phyloP scores from a whole-genome alignment of 495 filamentous ascomycete species.

The Hypoxylon perforatum region DNA sequence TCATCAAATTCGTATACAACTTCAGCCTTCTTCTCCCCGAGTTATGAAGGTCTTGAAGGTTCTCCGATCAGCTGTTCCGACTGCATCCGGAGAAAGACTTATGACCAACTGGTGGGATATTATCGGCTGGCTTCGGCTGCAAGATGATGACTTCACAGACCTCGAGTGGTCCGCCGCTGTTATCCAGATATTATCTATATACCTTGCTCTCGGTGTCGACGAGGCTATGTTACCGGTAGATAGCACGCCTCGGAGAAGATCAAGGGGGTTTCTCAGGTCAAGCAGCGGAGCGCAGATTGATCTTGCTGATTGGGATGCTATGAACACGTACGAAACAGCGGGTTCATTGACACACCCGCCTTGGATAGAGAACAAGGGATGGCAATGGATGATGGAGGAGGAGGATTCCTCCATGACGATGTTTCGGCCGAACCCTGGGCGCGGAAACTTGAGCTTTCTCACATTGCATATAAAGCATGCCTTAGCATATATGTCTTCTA shows the following conservation, averaged over 20 bases:
- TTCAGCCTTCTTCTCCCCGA: conserved; percentile 71
- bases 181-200: conserved; percentile 71
- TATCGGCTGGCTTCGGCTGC: conserved; percentile 71
- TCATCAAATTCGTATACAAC: conserved; percentile 73
- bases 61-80: conserved; percentile 70
- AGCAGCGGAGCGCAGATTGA: conserved; percentile 47
- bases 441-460: conserved; percentile 55
- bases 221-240: conserved; percentile 29
- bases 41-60: conserved; percentile 69
- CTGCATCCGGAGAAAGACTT: conserved; percentile 71
- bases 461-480: conserved; percentile 48
- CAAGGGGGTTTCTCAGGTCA: conserved; percentile 43
- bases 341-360: conserved; percentile 67
- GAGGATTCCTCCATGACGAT: conserved; percentile 46
- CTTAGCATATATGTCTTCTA: conserved; percentile 64
- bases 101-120: conserved; percentile 80
- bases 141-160: conserved; percentile 63
- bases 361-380: conserved; percentile 75
- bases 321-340: conserved; percentile 49
- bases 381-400: conserved; percentile 78
- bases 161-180: conserved; percentile 83
- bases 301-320: conserved; percentile 51
- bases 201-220: conserved; percentile 51
- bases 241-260: conserved; percentile 32
- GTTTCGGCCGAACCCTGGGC: conserved; percentile 30